These are phyloP conservation scores for Colletotrichum kahawae DNA, from an alignment of 2,329 filamentous ascomycete species.

Conservation along the genomic window DNA sequence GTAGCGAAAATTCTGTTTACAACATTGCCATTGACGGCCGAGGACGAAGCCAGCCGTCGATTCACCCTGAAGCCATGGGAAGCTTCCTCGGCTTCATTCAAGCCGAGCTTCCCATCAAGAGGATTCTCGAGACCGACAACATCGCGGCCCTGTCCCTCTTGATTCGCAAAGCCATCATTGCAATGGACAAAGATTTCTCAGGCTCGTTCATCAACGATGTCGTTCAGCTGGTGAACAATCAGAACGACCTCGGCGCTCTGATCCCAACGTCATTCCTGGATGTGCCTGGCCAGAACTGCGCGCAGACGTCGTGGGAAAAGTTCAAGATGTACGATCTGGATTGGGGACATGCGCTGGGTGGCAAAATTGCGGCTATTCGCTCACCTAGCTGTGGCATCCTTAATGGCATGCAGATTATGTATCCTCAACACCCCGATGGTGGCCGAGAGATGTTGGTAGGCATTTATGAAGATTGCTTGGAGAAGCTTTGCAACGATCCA, in stretches of 20 bases:
- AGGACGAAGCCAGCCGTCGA: neutral
- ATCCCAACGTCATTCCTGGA: neutral
- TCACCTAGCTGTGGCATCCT: neutral
- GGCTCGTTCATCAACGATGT: neutral
- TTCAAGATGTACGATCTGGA: neutral
- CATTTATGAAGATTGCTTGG: neutral
- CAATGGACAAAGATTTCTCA: neutral
- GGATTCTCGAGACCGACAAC: neutral
- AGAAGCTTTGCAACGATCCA: neutral
- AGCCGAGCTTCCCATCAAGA: neutral
- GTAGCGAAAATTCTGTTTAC: neutral
- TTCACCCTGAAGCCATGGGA: neutral
- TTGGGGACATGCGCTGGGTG: neutral
- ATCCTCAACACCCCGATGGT: neutral
- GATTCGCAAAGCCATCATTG: neutral
- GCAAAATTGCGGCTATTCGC: neutral
- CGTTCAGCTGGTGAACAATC: neutral
- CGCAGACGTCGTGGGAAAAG: neutral
- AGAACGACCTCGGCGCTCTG: neutral
- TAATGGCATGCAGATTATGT: neutral
- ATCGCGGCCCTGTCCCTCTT: neutral
- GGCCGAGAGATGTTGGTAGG: neutral
- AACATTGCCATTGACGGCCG: neutral
- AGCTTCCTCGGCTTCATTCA: neutral
- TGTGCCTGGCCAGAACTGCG: neutral